These are phyloP conservation scores for Cryptosporidium ryanae DNA, from an alignment of 169 alveolate species.

Conservation along the genomic window DNA sequence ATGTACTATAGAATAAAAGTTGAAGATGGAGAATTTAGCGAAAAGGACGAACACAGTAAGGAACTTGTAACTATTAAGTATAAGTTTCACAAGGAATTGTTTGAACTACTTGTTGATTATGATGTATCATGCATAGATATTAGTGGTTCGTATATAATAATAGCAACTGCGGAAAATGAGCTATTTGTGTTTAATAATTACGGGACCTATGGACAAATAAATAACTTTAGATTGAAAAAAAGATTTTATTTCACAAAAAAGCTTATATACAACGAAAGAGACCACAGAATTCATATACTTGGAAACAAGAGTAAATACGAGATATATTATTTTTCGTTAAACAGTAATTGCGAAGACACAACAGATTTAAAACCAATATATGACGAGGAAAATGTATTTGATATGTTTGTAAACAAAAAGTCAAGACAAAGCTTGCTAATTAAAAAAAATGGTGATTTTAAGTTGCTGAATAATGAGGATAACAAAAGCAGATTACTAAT, in stretches of 20 bases:
- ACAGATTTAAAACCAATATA: not conserved
- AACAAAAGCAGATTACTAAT: not conserved
- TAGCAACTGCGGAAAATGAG: constrained; percentile 7
- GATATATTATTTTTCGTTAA: constrained; percentile 1
- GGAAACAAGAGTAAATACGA: constrained; percentile 14
- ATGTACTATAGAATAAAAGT: constrained; percentile 42
- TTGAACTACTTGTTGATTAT: constrained; percentile 10
- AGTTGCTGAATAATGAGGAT: not conserved
- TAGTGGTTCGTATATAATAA: not conserved
- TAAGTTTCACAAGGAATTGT: constrained; percentile 11
- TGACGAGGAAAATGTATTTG: not conserved
- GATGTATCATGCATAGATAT: constrained; percentile 23
- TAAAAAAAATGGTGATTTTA: constrained; percentile 3
- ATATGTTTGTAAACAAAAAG: constrained; percentile 4
- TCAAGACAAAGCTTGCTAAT: not conserved
- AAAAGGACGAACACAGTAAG: not conserved
- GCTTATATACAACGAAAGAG: not conserved
- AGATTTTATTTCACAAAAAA: not conserved
- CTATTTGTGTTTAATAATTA: constrained; percentile 23
- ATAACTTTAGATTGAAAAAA: not conserved
- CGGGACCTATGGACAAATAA: not conserved
- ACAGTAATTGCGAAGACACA: not conserved
- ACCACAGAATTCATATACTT: constrained; percentile 11
- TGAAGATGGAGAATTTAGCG: constrained; percentile 7
- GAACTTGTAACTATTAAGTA: constrained; percentile 2